Conservation (phyloP, 2,329 filamentous ascomycete genomes). For the Claviceps monticola region DNA sequence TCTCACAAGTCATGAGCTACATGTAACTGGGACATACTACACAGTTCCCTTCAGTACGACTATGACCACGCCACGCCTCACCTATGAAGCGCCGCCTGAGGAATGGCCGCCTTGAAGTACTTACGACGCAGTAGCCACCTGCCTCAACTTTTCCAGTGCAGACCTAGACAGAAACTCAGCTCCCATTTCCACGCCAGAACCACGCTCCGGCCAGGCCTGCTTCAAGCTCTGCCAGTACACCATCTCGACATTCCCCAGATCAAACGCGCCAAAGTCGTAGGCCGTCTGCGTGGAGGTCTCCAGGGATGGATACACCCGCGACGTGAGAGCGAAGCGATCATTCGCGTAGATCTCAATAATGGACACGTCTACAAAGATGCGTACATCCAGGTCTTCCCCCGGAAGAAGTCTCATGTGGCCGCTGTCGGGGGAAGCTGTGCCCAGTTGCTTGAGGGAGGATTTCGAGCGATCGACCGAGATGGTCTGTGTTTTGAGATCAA, state of each 20-base stretch:
- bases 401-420: constrained; percentile 3
- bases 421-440: background rate
- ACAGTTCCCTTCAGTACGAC: no score
- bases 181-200: background rate
- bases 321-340: constrained; percentile 11
- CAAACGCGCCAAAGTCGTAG: constrained; percentile 4
- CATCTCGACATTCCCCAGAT: background rate
- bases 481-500: constrained; percentile 7
- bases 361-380: constrained; percentile 11
- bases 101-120: background rate
- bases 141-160: background rate
- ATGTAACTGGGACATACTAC: no score
- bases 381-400: constrained; percentile 10
- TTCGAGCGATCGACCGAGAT: constrained; percentile 9
- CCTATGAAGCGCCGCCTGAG: no score
- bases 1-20: no score
- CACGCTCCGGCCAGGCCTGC: constrained; percentile 5
- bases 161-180: constrained; percentile 3
- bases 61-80: no score
- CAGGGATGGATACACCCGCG: constrained; percentile 10
- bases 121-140: background rate
- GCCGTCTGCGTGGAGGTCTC: constrained; percentile 1
- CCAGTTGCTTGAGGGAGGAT: constrained; percentile 7
- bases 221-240: constrained; percentile 2
- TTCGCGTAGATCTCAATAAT: constrained; percentile 12